Evolutionary conservation across 2,329 filamentous ascomycete species (phyloP).

Genomic region (Fusarium sambucinum): DNA sequence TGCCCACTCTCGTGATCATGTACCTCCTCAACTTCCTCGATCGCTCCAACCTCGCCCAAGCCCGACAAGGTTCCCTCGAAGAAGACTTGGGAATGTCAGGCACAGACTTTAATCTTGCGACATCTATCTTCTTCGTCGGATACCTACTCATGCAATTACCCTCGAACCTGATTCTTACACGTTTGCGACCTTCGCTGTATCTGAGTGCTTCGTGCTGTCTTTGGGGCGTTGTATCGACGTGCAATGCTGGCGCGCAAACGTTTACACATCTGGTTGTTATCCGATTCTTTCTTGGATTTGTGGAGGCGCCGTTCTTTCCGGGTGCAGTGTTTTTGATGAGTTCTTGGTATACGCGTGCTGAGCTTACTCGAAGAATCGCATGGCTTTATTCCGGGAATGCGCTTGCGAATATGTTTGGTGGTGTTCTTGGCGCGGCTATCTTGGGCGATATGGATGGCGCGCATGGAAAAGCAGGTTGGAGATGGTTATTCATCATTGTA

Average conservation of each 20-base stretch:
- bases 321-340: constrained; percentile 62
- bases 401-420: constrained; percentile 64
- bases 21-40: constrained; percentile 69
- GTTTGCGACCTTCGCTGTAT: constrained; percentile 65
- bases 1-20: constrained; percentile 66
- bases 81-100: constrained; percentile 65
- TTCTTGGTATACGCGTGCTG: constrained; percentile 59
- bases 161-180: constrained; percentile 68
- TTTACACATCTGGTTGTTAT: constrained; percentile 59
- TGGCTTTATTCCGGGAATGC: constrained; percentile 69
- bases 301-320: constrained; percentile 65
- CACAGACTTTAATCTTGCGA: constrained; percentile 69
- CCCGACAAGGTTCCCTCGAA: constrained; percentile 65
- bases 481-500: constrained; percentile 74
- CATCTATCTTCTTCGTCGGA: constrained; percentile 72
- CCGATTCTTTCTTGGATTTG: constrained; percentile 58
- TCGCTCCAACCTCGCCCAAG: constrained; percentile 65
- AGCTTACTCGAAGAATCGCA: constrained; percentile 70
- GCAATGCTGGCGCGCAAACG: constrained; percentile 60
- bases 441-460: constrained; percentile 59
- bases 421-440: constrained; percentile 63
- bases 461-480: constrained; percentile 69
- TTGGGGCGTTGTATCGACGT: constrained; percentile 56
- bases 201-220: constrained; percentile 61
- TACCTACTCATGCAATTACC: constrained; percentile 73